Evolutionary conservation across 139 green algal genomes (phyloP), one percentile per base, ranked within the genome.

Genomic region (Chlamydomonas sp.): DNA sequence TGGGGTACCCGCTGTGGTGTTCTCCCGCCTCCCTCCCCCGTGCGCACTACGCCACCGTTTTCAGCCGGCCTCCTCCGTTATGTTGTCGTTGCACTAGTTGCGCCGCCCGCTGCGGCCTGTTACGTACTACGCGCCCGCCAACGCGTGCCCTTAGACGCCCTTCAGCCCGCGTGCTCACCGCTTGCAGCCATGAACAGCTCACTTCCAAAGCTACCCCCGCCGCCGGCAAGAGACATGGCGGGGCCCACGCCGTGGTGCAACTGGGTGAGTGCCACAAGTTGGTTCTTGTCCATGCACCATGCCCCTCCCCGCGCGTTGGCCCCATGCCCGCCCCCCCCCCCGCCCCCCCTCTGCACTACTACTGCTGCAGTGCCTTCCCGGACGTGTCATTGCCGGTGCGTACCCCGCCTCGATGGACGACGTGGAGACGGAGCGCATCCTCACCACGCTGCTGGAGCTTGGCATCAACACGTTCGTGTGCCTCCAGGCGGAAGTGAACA

Each of bases 381-480:
- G 62, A 5, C 62, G 62, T 6, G 62, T 69, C 3, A 69, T 69
- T 31, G 62, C 62, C 3, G 62, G 62, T 33, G 65, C 65, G 13
- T 91, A 89, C 63, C 87, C 87, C 10, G 86, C 87, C 13, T 83
- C 68, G 39, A 43, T 88, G 24, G 79, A 90, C 34, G 87, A 93
- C 29, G 62, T 26, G 0, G 88, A 94, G 48, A 94, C 87, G 5
- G 81, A 90, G 13, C 67, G 71, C 13, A 88, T 93, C 22, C 72
- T 94, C 0, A 86, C 71, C 1, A 77, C 71, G 0, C 74, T 94
- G 58, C 87, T 93, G n/a, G 80, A 89, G 72, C 73, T 90, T 20
- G 88, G 88, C 26, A 78, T 92, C 1, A 89, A 88, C 70, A 90
- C 84, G 0, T 94, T 94, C 65, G 88, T 94, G 6, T 94, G 88